Base-by-base conservation (phyloP, 176 grass and related monocot genomes). In the Panicum miliaceum region DNA sequence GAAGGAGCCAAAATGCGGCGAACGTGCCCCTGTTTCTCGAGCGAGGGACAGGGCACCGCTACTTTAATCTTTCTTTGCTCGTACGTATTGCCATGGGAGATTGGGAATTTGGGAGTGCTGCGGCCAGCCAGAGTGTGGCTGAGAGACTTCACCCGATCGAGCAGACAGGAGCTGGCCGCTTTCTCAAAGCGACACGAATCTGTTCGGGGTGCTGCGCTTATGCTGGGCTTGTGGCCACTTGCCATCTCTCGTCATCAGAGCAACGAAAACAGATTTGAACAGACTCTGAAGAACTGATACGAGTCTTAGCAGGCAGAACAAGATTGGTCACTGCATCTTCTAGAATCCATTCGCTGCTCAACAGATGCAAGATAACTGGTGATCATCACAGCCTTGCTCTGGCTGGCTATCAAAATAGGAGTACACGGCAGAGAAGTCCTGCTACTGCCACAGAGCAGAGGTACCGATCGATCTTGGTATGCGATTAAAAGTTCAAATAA, bases 1-100 rank as follows among this genome's bases (percentile, higher is more conserved):
- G 70, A 73, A 50, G 9, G 70, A 73, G 43, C 45, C 70, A 73
- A 73, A 51, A 35, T 51, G 45, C 7, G 26, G 15, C 4, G 77
- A 80, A 67, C 77, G 42, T 80, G 77, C 26, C 7, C 42, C 18
- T 79, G 76, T 65, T 80, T n/a, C 77, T 80, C 20, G 0, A 10
- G 45, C 0, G 12, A 66, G 77, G 29, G 62, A 52, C 77, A 80
- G 26, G 0, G 61, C 41, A 64, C 8, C 76, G 5, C 25, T 79
- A 51, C 26, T 48, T 48, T 79, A 79, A 53, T 68, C 64, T 56
- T 56, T 27, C 32, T 54, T 65, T 68, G 63, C 29, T 26, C 78
- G 19, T 26, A 35, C 61, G 26, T 22, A 9, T 51, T 35, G 46
- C 27, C 62, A 22, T 52, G 71, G 45, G 12, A 14, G 38, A 3